Conservation (phyloP, 2,329 filamentous ascomycete genomes). For the Alternaria sp. region DNA sequence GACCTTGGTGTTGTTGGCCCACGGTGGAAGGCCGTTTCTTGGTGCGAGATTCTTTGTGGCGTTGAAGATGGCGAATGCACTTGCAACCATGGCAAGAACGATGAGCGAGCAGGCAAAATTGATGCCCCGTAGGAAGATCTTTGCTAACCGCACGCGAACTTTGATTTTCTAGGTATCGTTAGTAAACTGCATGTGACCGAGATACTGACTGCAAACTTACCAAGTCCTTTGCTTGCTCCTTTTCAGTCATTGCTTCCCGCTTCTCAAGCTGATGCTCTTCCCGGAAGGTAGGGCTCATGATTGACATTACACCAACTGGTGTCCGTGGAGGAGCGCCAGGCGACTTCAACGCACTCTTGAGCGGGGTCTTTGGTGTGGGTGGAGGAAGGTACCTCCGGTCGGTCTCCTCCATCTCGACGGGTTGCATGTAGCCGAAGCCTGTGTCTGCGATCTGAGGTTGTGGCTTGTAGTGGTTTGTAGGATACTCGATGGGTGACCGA, state of each 20-base stretch:
- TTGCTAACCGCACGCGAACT: constrained; percentile 87
- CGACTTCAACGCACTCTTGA: constrained; percentile 90
- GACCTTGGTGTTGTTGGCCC: constrained; percentile 78
- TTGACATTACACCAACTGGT: constrained; percentile 64
- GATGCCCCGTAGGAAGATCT: constrained; percentile 91
- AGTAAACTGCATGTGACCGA: constrained; percentile 30
- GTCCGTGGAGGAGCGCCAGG: constrained; percentile 79
- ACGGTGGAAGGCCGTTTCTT: constrained; percentile 83
- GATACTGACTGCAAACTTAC: constrained; percentile 64
- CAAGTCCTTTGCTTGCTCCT: constrained; percentile 85
- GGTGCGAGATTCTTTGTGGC: constrained; percentile 77
- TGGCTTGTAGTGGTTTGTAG: constrained; percentile 64
- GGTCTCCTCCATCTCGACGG: constrained; percentile 64
- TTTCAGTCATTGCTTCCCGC: constrained; percentile 80
- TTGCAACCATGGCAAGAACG: constrained; percentile 85
- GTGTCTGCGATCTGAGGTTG: constrained; percentile 82
- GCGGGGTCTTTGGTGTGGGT: constrained; percentile 75
- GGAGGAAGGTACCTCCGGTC: constrained; percentile 57
- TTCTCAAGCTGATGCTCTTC: constrained; percentile 90
- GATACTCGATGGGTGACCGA: constrained; percentile 59
- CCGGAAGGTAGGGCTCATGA: constrained; percentile 88
- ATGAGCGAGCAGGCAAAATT: constrained; percentile 98
- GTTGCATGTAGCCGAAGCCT: constrained; percentile 86
- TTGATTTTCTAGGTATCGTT: constrained; percentile 80
- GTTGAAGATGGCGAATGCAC: constrained; percentile 93